Evolutionary conservation across 352 stramenopile species (phyloP).

Genomic region (Aphanomyces cochlioides): DNA sequence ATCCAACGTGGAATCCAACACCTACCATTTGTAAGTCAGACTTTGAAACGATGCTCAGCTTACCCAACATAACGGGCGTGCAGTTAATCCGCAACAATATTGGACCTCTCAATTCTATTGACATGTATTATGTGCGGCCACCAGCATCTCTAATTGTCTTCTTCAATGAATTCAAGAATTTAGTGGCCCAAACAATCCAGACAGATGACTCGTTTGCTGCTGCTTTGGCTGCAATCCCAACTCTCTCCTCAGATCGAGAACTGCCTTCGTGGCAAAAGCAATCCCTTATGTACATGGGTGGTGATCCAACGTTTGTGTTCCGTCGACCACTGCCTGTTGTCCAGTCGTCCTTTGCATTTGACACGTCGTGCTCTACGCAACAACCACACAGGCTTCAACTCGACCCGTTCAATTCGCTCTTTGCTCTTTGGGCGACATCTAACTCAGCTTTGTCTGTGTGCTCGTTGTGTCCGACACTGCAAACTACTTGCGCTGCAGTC

Average conservation of each 20-base stretch:
- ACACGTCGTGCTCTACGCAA: not conserved
- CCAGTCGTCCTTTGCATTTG: not conserved
- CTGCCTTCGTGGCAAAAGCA: too few species aligned
- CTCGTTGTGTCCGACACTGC: too few species aligned
- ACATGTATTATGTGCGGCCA: constrained; percentile 2
- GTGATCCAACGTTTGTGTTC: not conserved
- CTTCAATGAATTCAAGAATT: not conserved
- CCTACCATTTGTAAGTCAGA: not conserved
- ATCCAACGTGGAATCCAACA: not conserved
- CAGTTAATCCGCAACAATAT: not conserved
- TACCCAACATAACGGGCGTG: not conserved
- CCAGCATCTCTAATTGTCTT: not conserved
- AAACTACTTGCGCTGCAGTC: too few species aligned
- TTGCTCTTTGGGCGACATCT: not conserved
- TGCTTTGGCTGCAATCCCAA: not conserved
- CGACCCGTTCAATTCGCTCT: not conserved
- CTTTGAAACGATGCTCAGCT: not conserved
- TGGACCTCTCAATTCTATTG: constrained; percentile 18
- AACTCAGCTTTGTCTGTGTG: too few species aligned
- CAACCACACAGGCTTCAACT: too few species aligned
- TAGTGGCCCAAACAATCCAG: not conserved
- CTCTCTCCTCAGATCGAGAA: too few species aligned
- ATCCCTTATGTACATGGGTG: too few species aligned
- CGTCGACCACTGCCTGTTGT: not conserved
- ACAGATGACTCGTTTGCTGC: not conserved